phyloP scores from a whole-genome alignment of 805 yeast species.

The Debaryomyces maramus region DNA sequence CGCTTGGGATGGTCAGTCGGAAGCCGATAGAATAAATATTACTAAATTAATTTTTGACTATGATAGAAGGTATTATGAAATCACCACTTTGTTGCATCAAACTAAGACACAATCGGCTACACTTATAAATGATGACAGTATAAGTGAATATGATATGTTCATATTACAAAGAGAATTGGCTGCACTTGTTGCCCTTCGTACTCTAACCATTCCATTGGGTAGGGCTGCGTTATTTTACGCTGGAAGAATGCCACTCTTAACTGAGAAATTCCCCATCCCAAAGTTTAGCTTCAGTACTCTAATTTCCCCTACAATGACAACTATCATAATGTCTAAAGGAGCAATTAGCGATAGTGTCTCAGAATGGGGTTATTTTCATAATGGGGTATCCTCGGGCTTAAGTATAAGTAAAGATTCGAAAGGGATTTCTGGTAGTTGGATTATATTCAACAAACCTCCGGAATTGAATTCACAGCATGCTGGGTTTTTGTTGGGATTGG shows the following conservation, averaged over 20 bases:
- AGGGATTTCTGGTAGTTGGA: constrained; percentile 87
- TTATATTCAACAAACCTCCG: constrained; percentile 78
- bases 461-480: constrained; percentile 80
- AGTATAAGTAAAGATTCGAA: constrained; percentile 66
- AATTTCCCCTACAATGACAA: constrained; percentile 65
- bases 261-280: constrained; percentile 83
- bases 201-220: constrained; percentile 75
- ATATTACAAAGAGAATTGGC: constrained; percentile 59
- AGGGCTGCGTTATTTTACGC: constrained; percentile 71
- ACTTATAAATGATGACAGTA: constrained; percentile 33
- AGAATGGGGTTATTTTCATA: constrained; percentile 89
- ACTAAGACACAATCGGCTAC: constrained; percentile 61
- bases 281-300: constrained; percentile 66
- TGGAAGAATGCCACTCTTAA: constrained; percentile 71
- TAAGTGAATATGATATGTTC: constrained; percentile 57
- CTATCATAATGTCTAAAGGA: constrained; percentile 58
- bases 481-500: constrained; percentile 90
- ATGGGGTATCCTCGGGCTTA: constrained; percentile 86
- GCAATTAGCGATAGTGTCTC: constrained; percentile 47
- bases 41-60: constrained; percentile 70
- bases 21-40: constrained; percentile 65
- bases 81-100: constrained; percentile 68
- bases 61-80: constrained; percentile 79
- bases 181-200: constrained; percentile 62
- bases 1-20: constrained; percentile 72